Evolutionary conservation across 1,284 basidiomycete species (phyloP), one percentile per base, ranked within the genome.

Genomic region (Acaromyces ingoldii): DNA sequence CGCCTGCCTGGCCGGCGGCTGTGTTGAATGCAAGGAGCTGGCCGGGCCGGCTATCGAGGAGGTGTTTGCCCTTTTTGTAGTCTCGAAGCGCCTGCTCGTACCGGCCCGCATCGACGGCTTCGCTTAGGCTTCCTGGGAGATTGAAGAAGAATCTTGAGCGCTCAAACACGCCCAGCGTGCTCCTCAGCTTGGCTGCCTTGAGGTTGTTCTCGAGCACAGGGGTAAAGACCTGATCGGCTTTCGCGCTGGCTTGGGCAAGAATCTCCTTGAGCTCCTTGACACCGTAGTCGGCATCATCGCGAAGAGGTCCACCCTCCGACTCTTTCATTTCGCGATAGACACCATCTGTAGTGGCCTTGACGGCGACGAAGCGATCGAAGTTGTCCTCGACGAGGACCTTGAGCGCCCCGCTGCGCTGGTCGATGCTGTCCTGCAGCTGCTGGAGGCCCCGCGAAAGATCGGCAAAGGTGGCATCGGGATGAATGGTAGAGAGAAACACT

Each of bases 141-240:
- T 96, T 97, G 82, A 98, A 98, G 76, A 98, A 91, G 81, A 97
- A 99, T 68, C 92, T 95, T 52, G 89, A 92, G 42, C 91, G 83
- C 64, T 98, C 93, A 65, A 99, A 97, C 6, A 98, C 90, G 36
- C 89, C 87, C 11, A 98, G 82, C 0, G 95, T 97, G 0, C 87
- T 89, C 24, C 91, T 84, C 7, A 99, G 80, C 76, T 93, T 91
- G 72, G 90, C 85, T 3, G 91, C 90, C 73, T 97, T 98, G 51
- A 90, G 86, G 3, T 91, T 86, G 65, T 96, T 97, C 75, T 98
- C 93, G 31, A 99, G 81, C 10, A 97, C 89, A 0, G 95, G 95
- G 1, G 96, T 82, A 76, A 95, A 98, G 7, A 98, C 91, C 63
- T 93, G 89, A 66, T 98, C 86, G 4, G 93, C 91, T 74, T 93